Evolutionary conservation across 2,329 filamentous ascomycete species (phyloP).

Genomic region (Neonectria magnoliae): DNA sequence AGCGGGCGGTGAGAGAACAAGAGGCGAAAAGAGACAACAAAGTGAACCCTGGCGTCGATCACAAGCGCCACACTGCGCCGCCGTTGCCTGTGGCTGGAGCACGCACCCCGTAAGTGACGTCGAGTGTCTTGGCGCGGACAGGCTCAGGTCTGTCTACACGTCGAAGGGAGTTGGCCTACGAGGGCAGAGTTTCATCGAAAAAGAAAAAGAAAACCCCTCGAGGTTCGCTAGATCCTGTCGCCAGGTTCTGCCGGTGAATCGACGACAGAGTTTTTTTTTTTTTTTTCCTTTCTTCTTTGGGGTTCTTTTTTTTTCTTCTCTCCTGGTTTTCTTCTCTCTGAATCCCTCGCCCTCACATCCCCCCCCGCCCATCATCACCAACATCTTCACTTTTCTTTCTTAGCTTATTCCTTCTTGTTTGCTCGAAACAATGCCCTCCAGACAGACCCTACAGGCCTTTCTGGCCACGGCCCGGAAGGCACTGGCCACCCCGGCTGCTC

Average conservation of each 20-base stretch:
- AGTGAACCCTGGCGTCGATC: neutral
- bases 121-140: neutral
- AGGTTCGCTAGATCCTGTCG: neutral
- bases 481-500: constrained; percentile 55
- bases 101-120: neutral
- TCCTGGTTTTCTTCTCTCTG: neutral
- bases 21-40: too few species aligned
- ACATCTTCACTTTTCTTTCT: neutral
- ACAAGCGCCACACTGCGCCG: neutral
- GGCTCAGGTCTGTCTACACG: neutral
- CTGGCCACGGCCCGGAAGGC: constrained; percentile 60
- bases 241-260: neutral
- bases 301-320: neutral
- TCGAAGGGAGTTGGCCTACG: neutral
- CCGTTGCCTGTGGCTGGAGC: too few species aligned
- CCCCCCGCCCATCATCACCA: neutral
- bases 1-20: neutral
- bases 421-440: constrained; percentile 40
- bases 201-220: neutral
- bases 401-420: neutral
- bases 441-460: constrained; percentile 50
- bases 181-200: neutral
- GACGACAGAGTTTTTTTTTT: neutral
- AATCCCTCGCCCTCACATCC: neutral
- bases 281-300: neutral